Base-by-base conservation (phyloP, 805 yeast genomes). In the Suhomyces canberraensis region DNA sequence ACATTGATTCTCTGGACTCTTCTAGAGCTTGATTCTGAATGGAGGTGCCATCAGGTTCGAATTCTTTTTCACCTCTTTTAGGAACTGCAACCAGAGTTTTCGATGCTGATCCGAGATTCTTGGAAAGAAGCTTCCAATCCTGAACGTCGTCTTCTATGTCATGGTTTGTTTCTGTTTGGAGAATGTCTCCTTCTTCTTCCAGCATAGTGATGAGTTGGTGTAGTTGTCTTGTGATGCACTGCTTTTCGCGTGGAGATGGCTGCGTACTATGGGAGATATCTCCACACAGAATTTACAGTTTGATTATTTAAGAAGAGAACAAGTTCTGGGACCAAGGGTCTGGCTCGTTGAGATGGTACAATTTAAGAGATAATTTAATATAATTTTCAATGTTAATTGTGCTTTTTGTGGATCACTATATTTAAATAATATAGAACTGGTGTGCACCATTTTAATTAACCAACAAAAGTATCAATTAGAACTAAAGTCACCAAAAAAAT, bases 21-120 rank as follows among this genome's bases (percentile, higher is more conserved):
- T 64, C 60, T 4, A 90, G 65, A 13, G 64, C 56, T 3, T 53
- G 41, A 4, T 50, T 54, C 54, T 85, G 93, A 4, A 65, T 52
- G 4, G 51, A 47, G 0, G 89, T 80, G 0, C 86, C 88, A 53
- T 83, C 91, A 0, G 95, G 95, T 41, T 80, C 95, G 46, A 79
- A 84, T 46, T 86, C 95, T 54, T 90, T 90, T 39, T 79, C 89
- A 2, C 96, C 95, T 42, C 91, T 64, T 46, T 79, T 83, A 2
- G 90, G 90, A 1, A 81, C 42, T 33, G 31, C 68, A 41, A 41
- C 59, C 3, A 30, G n/a, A 3, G 31, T 9, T 11, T 17, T 32
- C 29, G 28, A 7, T 4, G 29, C 24, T 2, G 37, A 21, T 27
- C 42, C 52, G 11, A 37, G 33, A 8, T 26, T 31, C 11, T 37